phyloP scores from a whole-genome alignment of 2,329 filamentous ascomycete species.

The Colletotrichum endophyticum region DNA sequence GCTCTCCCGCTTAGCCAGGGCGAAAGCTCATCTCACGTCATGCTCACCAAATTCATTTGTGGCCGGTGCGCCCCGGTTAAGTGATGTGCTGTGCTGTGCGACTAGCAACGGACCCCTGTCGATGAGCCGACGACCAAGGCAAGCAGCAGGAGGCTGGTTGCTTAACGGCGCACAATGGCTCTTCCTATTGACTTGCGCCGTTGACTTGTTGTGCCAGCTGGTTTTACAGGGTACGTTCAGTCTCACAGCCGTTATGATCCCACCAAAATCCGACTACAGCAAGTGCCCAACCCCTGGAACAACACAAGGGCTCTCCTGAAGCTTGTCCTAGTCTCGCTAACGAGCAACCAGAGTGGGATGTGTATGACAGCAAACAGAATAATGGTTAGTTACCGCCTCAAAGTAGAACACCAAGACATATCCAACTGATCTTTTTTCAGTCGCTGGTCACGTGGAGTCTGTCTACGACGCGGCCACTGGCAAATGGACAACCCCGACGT shows the following conservation, averaged over 20 bases:
- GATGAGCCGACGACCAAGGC: neutral
- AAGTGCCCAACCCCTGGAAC: neutral
- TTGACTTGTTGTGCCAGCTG: neutral
- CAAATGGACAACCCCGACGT: neutral
- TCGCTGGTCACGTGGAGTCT: neutral
- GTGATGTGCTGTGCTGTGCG: neutral
- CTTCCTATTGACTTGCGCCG: neutral
- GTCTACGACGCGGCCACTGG: neutral
- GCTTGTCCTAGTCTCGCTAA: neutral
- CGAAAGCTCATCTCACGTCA: neutral
- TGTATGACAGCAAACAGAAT: neutral
- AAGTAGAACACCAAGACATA: neutral
- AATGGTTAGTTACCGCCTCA: neutral
- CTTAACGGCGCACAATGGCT: neutral
- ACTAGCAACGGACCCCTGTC: neutral
- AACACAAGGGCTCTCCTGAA: too few relatives aligned
- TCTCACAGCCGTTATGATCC: neutral
- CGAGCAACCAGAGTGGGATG: neutral
- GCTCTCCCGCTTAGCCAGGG: neutral
- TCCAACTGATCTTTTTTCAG: neutral
- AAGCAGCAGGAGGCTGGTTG: neutral
- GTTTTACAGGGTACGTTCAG: neutral
- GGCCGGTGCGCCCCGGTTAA: neutral
- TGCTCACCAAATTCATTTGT: neutral
- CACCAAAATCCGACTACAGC: neutral